Base-by-base conservation (phyloP, 2,329 filamentous ascomycete genomes). In the Aspergillus sp. region DNA sequence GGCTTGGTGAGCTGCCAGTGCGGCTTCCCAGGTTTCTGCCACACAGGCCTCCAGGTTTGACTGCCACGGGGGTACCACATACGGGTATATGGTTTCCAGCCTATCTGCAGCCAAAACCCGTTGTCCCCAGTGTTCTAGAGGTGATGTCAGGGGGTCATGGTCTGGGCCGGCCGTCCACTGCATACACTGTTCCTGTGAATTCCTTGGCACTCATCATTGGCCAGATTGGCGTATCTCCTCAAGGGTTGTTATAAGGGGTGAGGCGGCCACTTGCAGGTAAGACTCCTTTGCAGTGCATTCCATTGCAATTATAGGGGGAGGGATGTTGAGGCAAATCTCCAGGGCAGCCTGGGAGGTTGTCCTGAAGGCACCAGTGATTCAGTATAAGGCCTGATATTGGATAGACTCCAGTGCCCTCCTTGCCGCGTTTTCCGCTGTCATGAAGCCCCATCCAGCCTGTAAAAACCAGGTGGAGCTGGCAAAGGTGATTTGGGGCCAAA, bases 251-350 rank as follows among this genome's bases (percentile, higher is more conserved):
- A 27, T 27, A 27, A 40, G 38, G 19, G 38, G 38, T 27, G 38
- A 51, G 40, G 56, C 54, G 32, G 49, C 45, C 28, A 61, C 53
- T 19, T 55, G 52, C 27, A 60, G 51, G 12, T 50, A 54, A 3
- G 54, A 47, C 38, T 60, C 57, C 7, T 60, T 46, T 4, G 52
- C 53, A 29, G 53, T 52, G 48, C 57, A 51, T 27, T 52, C 50
- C n/a, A 62, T 43, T 30, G 51, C 51, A 29, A 57, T 47, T 46
- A 49, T 28, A 10, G 56, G 39, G 26, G 52, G 57, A 3, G 55
- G 50, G 33, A 63, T 46, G 41, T 63, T 43, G 35, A 57, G 54
- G 50, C 59, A 59, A 8, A 62, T 51, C 29, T 62, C 58, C 29
- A 61, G 38, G 2, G 49, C 47, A 10, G 48, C 32, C 7, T 44